Evolutionary conservation across 768 basidiomycete species (phyloP).

Genomic region (Porpolomopsis calyptriformis): DNA sequence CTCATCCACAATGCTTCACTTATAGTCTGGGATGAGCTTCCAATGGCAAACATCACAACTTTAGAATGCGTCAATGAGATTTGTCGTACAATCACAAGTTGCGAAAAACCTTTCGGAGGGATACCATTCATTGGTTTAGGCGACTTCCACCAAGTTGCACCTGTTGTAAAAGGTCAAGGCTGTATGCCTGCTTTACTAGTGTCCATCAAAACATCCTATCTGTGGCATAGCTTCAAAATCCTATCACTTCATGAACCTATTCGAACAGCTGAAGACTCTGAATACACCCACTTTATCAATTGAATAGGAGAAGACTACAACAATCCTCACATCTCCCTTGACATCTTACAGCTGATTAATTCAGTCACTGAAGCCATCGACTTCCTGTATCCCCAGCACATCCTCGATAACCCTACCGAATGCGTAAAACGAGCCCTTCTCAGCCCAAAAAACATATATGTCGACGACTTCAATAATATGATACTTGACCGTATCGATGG

Average conservation of each 20-base stretch:
- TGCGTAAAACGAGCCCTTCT: constrained; percentile 26
- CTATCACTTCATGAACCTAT: constrained; percentile 22
- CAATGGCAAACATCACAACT: constrained; percentile 28
- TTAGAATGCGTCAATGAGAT: constrained; percentile 26
- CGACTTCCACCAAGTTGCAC: constrained; percentile 32
- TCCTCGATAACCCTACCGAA: constrained; percentile 14
- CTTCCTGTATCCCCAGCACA: constrained; percentile 18
- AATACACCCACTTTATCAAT: constrained; percentile 28
- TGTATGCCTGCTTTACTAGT: constrained; percentile 22
- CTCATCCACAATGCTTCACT: constrained; percentile 21
- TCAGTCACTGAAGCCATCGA: constrained; percentile 7
- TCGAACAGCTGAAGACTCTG: constrained; percentile 26
- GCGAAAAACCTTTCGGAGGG: constrained; percentile 25
- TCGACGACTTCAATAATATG: constrained; percentile 24
- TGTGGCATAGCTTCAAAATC: constrained; percentile 24
- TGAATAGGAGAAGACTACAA: constrained; percentile 25
- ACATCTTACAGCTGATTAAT: not conserved
- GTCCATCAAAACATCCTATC: constrained; percentile 25
- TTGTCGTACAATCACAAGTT: constrained; percentile 19
- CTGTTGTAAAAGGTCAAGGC: constrained; percentile 24
- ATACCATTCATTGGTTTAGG: constrained; percentile 27
- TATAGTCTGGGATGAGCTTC: constrained; percentile 34
- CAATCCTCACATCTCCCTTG: constrained; percentile 15
- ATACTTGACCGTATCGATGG: constrained; percentile 21
- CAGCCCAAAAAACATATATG: constrained; percentile 26